Base-by-base conservation (phyloP, 2,329 filamentous ascomycete species). In the Huntiella savannae region DNA sequence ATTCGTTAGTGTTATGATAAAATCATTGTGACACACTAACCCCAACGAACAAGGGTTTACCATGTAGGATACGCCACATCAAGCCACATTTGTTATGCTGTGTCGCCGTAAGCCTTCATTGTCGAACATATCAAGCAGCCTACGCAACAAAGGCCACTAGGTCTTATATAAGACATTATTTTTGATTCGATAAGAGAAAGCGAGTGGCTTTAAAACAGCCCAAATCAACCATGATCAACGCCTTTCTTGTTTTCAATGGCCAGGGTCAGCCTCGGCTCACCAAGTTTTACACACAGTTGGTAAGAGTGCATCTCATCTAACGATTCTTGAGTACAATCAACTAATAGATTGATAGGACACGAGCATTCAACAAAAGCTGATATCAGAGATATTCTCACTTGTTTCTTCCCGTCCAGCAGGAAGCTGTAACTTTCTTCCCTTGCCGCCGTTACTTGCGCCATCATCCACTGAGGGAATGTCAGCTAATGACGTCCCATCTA, bases 201-300 rank as follows among this genome's bases (percentile, higher is more conserved):
- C 8, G 22, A 28, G 8, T 10, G 22, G 22, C 3, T 10, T 28
- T 17, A 11, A 19, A 12, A 16, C 16, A 16, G 15, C 16, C 15
- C 16, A 7, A 17, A 36, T 8, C 43, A 52, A 65, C 54, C 54
- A 98, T 98, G 91, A 96, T 98, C 63, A 98, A 94, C 70, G 91
- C 92, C 32, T 88, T 98, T 51, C 71, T 98, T 54, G 88, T 98
- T 60, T 98, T 98, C 70, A 98, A 98, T 59, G 94, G 94, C 67
- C 85, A 88, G 56, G 91, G 91, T 53, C 88, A 98, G 64, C 88
- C 91, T 34, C 81, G 91, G 47, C 73, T 98, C 60, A 96, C 88
- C 56, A 96, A 96, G 58, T 98, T 98, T 70, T 98, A 98, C 62
- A 95, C 88, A 2, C 88, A 96, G 61, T 77, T 98, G 54, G 88